Base-by-base conservation (phyloP, 176 grass and related monocot genomes). In the Luzula sylvatica region DNA sequence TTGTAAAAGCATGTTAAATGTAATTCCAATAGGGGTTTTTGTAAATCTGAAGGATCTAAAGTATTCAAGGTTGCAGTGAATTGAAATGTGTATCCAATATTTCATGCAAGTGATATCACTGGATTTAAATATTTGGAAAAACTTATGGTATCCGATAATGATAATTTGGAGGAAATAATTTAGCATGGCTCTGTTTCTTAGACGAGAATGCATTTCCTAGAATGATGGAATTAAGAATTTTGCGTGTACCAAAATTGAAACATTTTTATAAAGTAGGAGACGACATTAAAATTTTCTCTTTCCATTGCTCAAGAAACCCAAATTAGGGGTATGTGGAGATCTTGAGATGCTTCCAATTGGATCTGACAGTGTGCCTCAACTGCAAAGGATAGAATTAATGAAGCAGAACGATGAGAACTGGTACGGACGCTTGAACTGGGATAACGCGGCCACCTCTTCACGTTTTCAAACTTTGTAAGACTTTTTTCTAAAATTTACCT, bases 141-240 rank as follows among this genome's bases (percentile, higher is more conserved):
- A 7, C 14, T 74, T 20, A n/a, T 35, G 11, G 20, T 74, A 0
- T 44, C 26, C 46, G 23, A 23, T 11, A 74, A 74, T 18, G 1
- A 0, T 8, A 24, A 44, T 14, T 24, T 74, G 38, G 18, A 65
- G 50, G 49, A 26, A 12, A 39, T 74, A 3, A 45, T 65, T 32
- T 50, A 46, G 4, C 15, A 56, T 50, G 21, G 55, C 22, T 24
- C 21, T 7, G 11, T 65, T 19, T 12, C 13, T 22, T 52, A 42
- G 25, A 65, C 35, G 20, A 64, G 27, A 58, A 14, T 35, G 59
- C 23, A 42, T 65, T 74, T 40, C 48, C 58, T n/a, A 38, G 21
- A 11, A 35, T 74, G 5, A 74, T 24, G 15, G 20, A 38, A 13
- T 42, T 73, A 15, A 21, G 20, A 15, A 47, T 74, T 8, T 9